Base-by-base conservation (phyloP, 208 protist species). In the Trypanosoma conorhini region DNA sequence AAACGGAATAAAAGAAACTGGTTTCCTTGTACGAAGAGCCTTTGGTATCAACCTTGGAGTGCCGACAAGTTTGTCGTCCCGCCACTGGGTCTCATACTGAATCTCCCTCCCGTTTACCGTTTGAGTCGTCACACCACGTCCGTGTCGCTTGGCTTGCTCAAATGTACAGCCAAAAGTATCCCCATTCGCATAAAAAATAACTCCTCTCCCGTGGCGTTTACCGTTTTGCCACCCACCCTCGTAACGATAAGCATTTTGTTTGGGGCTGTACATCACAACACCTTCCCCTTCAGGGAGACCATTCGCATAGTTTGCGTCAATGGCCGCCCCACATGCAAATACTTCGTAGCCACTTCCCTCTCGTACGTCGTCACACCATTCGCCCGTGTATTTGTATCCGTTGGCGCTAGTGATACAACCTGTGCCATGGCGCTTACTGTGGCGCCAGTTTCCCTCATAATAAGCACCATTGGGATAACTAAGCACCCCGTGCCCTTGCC, bases 371-470 rank as follows among this genome's bases (percentile, higher is more conserved):
- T 92, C 81, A 17, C 74, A 55, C 87, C 88, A 97, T 66, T 94
- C 81, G 21, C 93, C 93, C 63, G 93, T 84, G 76, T 94, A 96
- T 51, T 51, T 38, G 59, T 88, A 94, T 69, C 94, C 90, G 68
- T 90, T 91, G 79, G 93, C 89, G 72, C 76, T 92, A 7, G 79
- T 79, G 46, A 97, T 76, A 28, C 85, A 88, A 40, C 90, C 94
- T 51, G 86, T 76, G 52, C 92, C 94, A 65, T 94, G 81, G 66
- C 89, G 93, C 76, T 91, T 93, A 63, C 87, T 85, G 48, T 95
- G 80, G 60, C 80, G 84, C 93, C 93, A 97, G 50, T 94, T 87
- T 21, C 93, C 93, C 12, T 88, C 92, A 79, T 96, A 96, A 67
- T 81, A 81, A 62, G 92, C 88, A 15, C 93, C 93, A 54, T 93